These are phyloP conservation scores for Bolboschoenus planiculmis DNA, from an alignment of 176 grass and related monocot genomes.

Conservation along the genomic window DNA sequence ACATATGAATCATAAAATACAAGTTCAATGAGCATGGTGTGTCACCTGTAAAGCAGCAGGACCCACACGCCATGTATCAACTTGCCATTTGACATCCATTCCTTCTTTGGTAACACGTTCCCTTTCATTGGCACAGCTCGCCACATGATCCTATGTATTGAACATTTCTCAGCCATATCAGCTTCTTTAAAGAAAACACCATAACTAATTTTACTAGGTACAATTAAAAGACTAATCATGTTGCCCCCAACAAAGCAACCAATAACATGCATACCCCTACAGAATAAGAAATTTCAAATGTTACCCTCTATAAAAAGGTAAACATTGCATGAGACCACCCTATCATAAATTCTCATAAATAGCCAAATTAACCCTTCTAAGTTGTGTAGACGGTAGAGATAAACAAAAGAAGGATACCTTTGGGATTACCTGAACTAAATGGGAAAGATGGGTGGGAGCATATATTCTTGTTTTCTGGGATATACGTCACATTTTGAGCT, in stretches of 20 bases:
- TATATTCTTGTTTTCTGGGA: background rate
- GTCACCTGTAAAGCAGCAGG: constrained; percentile 89
- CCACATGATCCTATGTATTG: constrained; percentile 72
- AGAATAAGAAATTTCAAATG: background rate
- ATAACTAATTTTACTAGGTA: background rate
- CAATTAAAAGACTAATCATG: constrained; percentile 6
- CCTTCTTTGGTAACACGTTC: constrained; percentile 63
- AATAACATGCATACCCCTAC: background rate
- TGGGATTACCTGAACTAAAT: too few relatives aligned
- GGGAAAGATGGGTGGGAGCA: background rate
- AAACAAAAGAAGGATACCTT: background rate
- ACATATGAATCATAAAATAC: background rate
- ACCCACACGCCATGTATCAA: constrained; percentile 93
- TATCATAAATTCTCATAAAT: background rate
- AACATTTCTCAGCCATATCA: background rate
- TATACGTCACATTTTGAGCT: background rate
- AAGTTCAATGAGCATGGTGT: background rate
- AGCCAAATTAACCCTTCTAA: background rate
- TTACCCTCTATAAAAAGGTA: background rate
- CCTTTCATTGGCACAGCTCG: constrained; percentile 77
- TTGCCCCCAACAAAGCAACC: constrained; percentile 1
- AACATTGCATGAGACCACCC: background rate
- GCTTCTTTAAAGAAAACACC: background rate
- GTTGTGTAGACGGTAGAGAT: background rate
- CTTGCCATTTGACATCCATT: constrained; percentile 88